These are phyloP conservation scores for Thielaviopsis euricoi DNA, from an alignment of 2,329 filamentous ascomycete genomes.

Conservation along the genomic window DNA sequence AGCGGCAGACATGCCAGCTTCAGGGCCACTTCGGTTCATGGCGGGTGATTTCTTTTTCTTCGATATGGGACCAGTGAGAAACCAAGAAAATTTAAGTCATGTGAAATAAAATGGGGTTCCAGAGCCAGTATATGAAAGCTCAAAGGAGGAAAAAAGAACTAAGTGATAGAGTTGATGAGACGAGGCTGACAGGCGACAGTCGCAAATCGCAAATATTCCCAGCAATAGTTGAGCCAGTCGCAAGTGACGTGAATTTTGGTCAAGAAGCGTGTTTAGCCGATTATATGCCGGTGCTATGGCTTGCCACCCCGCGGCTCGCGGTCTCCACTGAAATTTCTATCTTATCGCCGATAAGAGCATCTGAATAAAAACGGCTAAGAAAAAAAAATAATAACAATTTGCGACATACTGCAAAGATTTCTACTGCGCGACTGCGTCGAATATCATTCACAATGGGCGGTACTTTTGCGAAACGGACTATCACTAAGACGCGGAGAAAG, in stretches of 20 bases:
- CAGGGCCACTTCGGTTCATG: neutral
- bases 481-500: conserved; percentile 58
- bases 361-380: neutral
- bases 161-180: neutral
- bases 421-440: neutral
- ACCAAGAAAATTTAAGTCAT: no score
- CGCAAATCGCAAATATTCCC: neutral
- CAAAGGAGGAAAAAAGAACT: neutral
- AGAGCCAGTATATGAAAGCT: neutral
- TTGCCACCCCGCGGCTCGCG: neutral
- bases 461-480: conserved; percentile 41
- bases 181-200: neutral
- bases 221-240: neutral
- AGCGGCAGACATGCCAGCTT: conserved; percentile 38
- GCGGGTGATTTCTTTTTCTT: neutral
- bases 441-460: conserved; percentile 44
- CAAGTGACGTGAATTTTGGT: neutral
- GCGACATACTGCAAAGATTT: neutral
- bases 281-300: neutral
- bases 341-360: neutral
- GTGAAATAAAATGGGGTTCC: neutral
- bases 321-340: conserved; percentile 3
- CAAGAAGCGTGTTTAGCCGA: neutral
- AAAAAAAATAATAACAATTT: neutral
- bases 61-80: neutral